Evolutionary conservation across 208 protist species (phyloP), one percentile per base, ranked within the genome.

Genomic region (Porcisia deanei): DNA sequence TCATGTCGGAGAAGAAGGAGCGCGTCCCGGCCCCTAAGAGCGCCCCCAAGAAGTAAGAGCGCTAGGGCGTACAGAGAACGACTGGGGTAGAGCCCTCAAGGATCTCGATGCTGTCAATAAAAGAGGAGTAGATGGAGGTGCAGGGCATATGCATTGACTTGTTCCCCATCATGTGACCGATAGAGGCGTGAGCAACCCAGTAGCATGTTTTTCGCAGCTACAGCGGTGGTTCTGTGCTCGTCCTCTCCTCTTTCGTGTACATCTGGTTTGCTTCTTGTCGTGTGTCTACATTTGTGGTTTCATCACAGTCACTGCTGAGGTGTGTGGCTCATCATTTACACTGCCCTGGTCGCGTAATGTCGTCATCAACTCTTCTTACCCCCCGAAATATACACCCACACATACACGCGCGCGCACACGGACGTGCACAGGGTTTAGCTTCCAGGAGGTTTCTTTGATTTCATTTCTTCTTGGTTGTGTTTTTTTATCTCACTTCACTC

Each of bases 1-100:
- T 95, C 76, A 94, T 94, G 88, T 86, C 86, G 10, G 84, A 94
- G 83, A 88, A 89, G 66, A 85, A 92, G 84, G 84, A 90, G 79
- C 88, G 88, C 75, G 84, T 95, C 43, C 91, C 87, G 30, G 88
- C 85, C 65, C 88, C 88, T 54, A 93, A 90, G 79, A 90, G 81
- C 68, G 79, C 86, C 55, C 88, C 88, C 59, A 95, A 93, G 88
- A 92, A 93, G 87, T 95, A 89, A 87, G 68, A 22, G 68, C 37
- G 25, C 3, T 5, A n/a, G 58, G 49, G 41, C 22, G 18, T 47
- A 67, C 22, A 43, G 63, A 67, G 22, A 49, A 8, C 2, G 41
- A 67, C 41, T 67, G 20, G 5, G 41, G 41, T 49, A 25, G 34
- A 18, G 63, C 22, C 41, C 8, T 34, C 63, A 34, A 20, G 63